Evolutionary conservation across 768 basidiomycete species (phyloP), one percentile per base, ranked within the genome.

Genomic region (Suillus occidentalis): DNA sequence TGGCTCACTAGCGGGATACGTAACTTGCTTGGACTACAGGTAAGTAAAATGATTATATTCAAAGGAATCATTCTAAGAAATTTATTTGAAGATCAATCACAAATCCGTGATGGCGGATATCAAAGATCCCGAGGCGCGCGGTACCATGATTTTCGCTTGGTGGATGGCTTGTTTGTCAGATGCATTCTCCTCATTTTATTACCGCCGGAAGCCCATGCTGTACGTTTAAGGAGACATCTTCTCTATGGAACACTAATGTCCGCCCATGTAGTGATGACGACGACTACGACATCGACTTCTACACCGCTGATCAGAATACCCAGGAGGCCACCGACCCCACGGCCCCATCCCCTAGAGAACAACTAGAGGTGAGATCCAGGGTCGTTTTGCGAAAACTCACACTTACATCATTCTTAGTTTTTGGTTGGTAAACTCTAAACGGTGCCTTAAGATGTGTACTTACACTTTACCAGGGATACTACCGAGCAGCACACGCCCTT

Each of bases 91-190:
- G 91, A 91, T 94, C 74, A 94, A 93, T 76, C 90, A 92, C 71
- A 92, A 91, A 75, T 87, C 90, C 4, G 89, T 89, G 43, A 87
- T 91, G 80, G 82, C 85, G 12, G 86, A 82, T 65, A 91, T 92
- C 68, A 83, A 85, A 67, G 90, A 92, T 72, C 82, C 86, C 47
- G 92, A 93, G 71, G 87, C 82, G 59, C 86, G 89, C 61, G 89
- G 91, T 31, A 92, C 90, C 7, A 91, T 94, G 89, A 90, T 92
- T 60, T 95, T 94, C 72, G 90, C 94, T 1, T 95, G 94, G 90
- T 96, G 95, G 94, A 91, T 95, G 86, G 89, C 94, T 9, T 92
- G 90, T 75, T 80, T 95, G 55, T 83, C 86, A 40, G 95, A 97
- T 71, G 92, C 93, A 8, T 94, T 90, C 77, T 86, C 87, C 34